phyloP scores from a whole-genome alignment of 1,284 basidiomycete species.

The Porogramme epimiltina region DNA sequence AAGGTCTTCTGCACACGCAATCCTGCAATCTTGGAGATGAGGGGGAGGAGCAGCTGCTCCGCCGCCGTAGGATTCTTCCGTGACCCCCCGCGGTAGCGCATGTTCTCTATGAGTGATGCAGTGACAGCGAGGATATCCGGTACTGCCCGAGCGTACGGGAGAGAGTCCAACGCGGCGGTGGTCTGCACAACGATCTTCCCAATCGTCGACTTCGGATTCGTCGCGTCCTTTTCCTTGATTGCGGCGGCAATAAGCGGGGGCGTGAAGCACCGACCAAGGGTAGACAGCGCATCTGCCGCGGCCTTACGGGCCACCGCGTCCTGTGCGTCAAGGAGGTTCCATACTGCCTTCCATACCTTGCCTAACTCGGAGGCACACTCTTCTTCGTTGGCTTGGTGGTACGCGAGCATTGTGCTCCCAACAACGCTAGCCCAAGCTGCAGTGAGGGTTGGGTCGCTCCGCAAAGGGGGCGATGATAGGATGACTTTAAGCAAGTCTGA shows the following conservation, averaged over 20 bases:
- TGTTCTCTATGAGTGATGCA: constrained; percentile 52
- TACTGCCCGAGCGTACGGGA: constrained; percentile 69
- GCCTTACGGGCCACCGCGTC: constrained; percentile 61
- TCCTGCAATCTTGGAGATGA: constrained; percentile 78
- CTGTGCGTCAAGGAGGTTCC: constrained; percentile 71
- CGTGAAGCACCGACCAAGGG: constrained; percentile 72
- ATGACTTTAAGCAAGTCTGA: constrained; percentile 75
- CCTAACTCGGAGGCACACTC: constrained; percentile 55
- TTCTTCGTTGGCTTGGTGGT: constrained; percentile 48
- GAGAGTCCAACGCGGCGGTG: constrained; percentile 66
- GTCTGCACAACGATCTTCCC: constrained; percentile 64
- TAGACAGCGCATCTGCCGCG: constrained; percentile 63
- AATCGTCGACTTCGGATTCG: constrained; percentile 58
- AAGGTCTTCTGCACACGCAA: constrained; percentile 82
- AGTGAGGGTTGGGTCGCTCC: constrained; percentile 59
- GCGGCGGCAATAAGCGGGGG: constrained; percentile 60
- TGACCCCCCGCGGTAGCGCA: constrained; percentile 43
- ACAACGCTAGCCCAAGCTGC: constrained; percentile 78
- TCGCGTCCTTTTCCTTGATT: constrained; percentile 40
- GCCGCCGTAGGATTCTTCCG: constrained; percentile 59
- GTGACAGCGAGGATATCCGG: constrained; percentile 72
- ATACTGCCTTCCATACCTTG: constrained; percentile 77
- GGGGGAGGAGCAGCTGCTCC: constrained; percentile 69
- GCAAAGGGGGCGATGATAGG: constrained; percentile 72
- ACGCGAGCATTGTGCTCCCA: constrained; percentile 69